These are phyloP conservation scores for Fusarium nygamai DNA, from an alignment of 2,329 filamentous ascomycete species.

Conservation along the genomic window DNA sequence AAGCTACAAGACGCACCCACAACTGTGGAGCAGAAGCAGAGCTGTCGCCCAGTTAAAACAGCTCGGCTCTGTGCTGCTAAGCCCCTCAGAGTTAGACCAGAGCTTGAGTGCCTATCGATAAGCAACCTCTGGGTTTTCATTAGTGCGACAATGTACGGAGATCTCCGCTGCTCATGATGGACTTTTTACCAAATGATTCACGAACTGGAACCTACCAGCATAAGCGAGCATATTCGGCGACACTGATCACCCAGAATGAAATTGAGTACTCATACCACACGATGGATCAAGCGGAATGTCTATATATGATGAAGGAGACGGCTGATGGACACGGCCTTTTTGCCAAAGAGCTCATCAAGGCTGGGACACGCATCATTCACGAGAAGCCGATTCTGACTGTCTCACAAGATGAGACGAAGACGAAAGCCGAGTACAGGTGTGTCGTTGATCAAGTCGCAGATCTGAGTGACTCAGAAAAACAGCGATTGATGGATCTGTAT, in stretches of 20 bases:
- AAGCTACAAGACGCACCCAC: background rate
- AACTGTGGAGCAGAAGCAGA: background rate
- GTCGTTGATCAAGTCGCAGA: background rate
- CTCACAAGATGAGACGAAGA: background rate
- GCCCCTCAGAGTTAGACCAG: fast-evolving
- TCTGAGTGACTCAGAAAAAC: background rate
- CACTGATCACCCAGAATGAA: background rate
- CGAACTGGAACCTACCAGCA: too few species aligned
- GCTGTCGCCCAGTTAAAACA: background rate
- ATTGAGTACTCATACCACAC: fast-evolving
- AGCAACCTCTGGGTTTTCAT: background rate
- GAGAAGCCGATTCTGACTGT: background rate
- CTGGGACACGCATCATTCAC: conserved; percentile 15
- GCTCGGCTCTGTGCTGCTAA: fast-evolving
- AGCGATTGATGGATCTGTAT: background rate
- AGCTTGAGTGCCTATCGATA: background rate
- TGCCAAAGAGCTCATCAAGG: background rate
- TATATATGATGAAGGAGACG: background rate
- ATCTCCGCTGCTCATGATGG: background rate
- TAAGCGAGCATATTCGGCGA: background rate
- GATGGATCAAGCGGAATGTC: background rate
- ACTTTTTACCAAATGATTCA: background rate
- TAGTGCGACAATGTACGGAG: background rate
- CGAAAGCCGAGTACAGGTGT: conserved; percentile 4
- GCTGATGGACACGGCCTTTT: conserved; percentile 1